Conservation (phyloP, 176 grass and related monocot genomes). For the Triticum dicoccoides region DNA sequence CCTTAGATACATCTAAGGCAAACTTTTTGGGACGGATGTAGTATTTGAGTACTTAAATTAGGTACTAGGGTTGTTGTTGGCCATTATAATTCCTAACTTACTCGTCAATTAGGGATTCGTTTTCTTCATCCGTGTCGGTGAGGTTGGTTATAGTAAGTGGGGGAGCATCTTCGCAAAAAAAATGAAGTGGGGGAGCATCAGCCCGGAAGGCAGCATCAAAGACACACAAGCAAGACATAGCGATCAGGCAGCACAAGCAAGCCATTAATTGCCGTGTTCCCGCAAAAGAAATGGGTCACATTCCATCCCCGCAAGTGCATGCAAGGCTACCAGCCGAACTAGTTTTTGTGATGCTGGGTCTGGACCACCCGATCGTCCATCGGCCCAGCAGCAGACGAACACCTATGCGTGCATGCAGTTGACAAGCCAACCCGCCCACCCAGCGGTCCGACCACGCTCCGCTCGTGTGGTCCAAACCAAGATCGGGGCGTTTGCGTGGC, state of each 20-base stretch:
- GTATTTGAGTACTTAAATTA: too few species aligned
- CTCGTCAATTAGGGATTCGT: too few species aligned
- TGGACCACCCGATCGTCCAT: neutral
- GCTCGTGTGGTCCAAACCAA: neutral
- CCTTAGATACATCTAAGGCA: too few species aligned
- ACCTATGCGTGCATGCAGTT: neutral
- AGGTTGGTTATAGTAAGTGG: too few species aligned
- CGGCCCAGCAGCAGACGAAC: neutral
- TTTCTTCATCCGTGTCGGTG: too few species aligned
- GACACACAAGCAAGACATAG: neutral
- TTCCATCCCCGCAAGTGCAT: neutral
- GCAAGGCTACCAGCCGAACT: neutral
- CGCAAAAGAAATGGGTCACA: neutral
- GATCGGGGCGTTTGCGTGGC: neutral
- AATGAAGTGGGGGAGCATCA: too few species aligned
- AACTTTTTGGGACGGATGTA: too few species aligned
- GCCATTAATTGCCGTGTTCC: constrained; percentile 8
- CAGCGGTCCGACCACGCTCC: neutral
- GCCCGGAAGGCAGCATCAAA: too few species aligned
- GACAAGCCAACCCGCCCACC: neutral
- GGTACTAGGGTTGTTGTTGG: too few species aligned
- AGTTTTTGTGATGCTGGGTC: neutral
- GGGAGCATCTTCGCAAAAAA: too few species aligned
- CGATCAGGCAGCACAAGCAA: neutral
- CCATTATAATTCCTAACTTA: too few species aligned